These are phyloP conservation scores for Phytophthora foliorum DNA, from an alignment of 352 stramenopile genomes.

Conservation along the genomic window DNA sequence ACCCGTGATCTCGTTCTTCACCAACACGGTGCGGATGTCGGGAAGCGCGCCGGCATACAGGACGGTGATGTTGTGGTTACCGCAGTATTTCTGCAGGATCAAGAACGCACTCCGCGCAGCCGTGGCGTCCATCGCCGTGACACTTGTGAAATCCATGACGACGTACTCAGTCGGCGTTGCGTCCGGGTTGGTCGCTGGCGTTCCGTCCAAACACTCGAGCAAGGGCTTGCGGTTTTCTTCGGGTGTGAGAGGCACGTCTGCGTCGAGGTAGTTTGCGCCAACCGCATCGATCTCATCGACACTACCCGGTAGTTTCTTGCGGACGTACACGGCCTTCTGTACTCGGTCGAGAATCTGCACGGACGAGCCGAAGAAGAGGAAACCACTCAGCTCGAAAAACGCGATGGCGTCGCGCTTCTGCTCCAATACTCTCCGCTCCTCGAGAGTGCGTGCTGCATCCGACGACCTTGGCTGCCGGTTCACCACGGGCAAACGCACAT, in stretches of 20 bases:
- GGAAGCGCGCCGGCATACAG: constrained; percentile 72
- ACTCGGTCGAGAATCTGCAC: constrained; percentile 81
- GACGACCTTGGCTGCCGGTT: constrained; percentile 54
- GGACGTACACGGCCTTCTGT: constrained; percentile 71
- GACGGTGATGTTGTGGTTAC: constrained; percentile 66
- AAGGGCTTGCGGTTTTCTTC: constrained; percentile 44
- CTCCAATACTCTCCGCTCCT: constrained; percentile 52
- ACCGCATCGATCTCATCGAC: constrained; percentile 21
- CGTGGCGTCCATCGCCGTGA: constrained; percentile 88
- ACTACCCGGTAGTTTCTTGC: constrained; percentile 35
- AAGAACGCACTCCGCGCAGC: constrained; percentile 80
- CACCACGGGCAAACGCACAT: constrained; percentile 67
- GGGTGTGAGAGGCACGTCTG: constrained; percentile 50
- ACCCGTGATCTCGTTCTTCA: constrained; percentile 71
- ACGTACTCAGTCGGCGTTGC: constrained; percentile 70
- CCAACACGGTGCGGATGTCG: constrained; percentile 57
- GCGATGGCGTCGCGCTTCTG: constrained; percentile 74
- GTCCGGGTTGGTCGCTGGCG: constrained; percentile 36
- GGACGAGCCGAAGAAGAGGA: constrained; percentile 86
- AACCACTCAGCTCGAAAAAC: constrained; percentile 82
- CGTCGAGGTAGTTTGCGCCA: constrained; percentile 14
- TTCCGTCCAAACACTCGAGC: constrained; percentile 79
- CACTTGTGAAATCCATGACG: constrained; percentile 88
- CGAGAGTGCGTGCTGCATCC: constrained; percentile 44
- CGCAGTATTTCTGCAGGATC: constrained; percentile 83